Evolutionary conservation across 805 yeast species (phyloP).

Genomic region (Hermanozyma aechmeae): DNA sequence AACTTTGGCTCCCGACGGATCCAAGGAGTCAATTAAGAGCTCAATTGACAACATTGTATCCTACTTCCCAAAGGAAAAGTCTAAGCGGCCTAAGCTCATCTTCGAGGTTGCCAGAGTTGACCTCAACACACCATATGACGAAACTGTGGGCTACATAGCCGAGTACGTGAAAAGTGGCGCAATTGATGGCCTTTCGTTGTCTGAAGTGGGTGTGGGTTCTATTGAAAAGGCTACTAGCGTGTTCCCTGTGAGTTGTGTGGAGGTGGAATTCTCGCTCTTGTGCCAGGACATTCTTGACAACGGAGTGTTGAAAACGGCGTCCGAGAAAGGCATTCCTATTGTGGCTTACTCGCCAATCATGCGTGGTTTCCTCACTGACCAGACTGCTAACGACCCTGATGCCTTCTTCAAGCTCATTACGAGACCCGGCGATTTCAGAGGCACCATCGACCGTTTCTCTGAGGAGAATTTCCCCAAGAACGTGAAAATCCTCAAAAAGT

Average conservation of each 20-base stretch:
- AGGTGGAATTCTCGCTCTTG: constrained; percentile 70
- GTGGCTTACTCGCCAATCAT: constrained; percentile 81
- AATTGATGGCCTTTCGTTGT: constrained; percentile 62
- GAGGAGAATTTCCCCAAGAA: constrained; percentile 52
- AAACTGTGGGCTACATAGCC: constrained; percentile 46
- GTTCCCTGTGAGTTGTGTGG: constrained; percentile 58
- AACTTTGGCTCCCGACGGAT: constrained; percentile 38
- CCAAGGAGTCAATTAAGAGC: constrained; percentile 33
- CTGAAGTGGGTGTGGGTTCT: constrained; percentile 61
- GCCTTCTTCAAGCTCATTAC: constrained; percentile 22
- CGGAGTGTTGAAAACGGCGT: constrained; percentile 55
- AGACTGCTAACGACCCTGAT: constrained; percentile 28
- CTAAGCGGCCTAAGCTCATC: constrained; percentile 24
- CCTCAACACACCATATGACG: constrained; percentile 44
- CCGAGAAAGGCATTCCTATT: constrained; percentile 52
- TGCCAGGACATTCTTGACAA: constrained; percentile 50
- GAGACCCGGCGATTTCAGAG: constrained; percentile 50
- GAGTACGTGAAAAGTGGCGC: constrained; percentile 54
- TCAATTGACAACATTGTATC: constrained; percentile 38
- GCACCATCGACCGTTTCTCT: constrained; percentile 44
- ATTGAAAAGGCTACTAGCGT: constrained; percentile 49
- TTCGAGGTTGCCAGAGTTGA: constrained; percentile 74
- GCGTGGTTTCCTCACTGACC: constrained; percentile 69
- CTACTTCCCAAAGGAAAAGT: constrained; percentile 18
- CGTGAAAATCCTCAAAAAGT: constrained; percentile 34